Evolutionary conservation across 2,329 filamentous ascomycete genomes (phyloP), one percentile per base, ranked within the genome.

Genomic region (Apiospora hydei): DNA sequence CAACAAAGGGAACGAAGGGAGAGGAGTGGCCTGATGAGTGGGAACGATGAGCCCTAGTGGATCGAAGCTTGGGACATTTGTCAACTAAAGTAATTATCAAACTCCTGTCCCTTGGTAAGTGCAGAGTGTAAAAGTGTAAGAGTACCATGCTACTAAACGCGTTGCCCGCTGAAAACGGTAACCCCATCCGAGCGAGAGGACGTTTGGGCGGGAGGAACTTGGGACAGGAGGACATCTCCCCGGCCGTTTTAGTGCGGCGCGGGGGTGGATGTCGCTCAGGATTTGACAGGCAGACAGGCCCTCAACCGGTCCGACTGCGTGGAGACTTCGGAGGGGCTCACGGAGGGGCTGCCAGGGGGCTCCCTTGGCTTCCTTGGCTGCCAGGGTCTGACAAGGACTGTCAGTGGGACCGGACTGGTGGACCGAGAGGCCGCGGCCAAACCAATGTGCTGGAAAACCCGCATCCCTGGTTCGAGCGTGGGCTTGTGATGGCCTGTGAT

Each of bases 71-170:
- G 46, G 46, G 21, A n/a, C 21, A n/a, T 49, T 49, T 49, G 46
- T 18, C 44, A 47, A 18, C 44, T 38, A 21, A 10, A 24, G n/a
- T 51, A 26, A 51, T 51, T 51, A 26, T 51, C 13, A 24, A 51
- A 51, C n/a, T 51, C 49, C 49, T 14, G 46, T 49, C 46, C 46
- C 46, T 49, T 49, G 46, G 46, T 49, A 49, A 49, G 46, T n/a
- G 46, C 46, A 49, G 21, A 49, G 46, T 49, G 6, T n/a, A 49
- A 3, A 8, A 30, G 26, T 30, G 26, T 30, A 30, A 30, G 26
- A 3, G 2, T 10, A 21, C 18, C 6, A 21, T 5, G 7, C 34
- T 38, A 2, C 34, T 47, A 47, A 47, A 16, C 44, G 44, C 44
- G 44, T 26, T 30, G 26, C 14, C 51, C 51, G 51, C 51, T 24